Conservation (phyloP, 2,329 filamentous ascomycete genomes). For the Boeremia lycopersici region DNA sequence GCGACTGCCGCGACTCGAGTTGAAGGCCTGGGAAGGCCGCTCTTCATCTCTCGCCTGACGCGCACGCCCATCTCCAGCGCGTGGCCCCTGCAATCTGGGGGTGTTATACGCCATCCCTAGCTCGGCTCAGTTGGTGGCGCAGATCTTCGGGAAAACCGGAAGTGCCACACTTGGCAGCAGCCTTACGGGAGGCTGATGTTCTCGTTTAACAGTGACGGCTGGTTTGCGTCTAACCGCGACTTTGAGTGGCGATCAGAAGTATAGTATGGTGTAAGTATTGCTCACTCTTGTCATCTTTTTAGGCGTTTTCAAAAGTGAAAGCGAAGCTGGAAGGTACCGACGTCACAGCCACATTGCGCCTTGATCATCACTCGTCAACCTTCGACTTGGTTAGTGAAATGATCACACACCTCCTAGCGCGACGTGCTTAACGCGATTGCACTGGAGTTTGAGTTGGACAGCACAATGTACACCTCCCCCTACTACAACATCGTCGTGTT, state of each 20-base stretch:
- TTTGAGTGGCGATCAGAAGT: background rate
- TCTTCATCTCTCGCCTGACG: slow-evolving; percentile 8
- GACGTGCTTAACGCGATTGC: background rate
- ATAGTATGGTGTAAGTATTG: background rate
- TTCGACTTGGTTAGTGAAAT: too few species aligned
- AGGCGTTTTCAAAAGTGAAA: background rate
- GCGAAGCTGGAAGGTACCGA: background rate
- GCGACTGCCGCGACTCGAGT: background rate
- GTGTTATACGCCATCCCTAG: slow-evolving; percentile 7
- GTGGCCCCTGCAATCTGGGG: slow-evolving; percentile 14
- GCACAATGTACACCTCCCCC: background rate
- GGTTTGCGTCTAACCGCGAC: background rate
- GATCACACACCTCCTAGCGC: background rate
- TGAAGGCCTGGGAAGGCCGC: background rate
- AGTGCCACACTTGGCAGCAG: slow-evolving; percentile 9
- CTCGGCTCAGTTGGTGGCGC: slow-evolving; percentile 11
- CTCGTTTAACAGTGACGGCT: background rate
- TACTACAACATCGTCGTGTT: slow-evolving; percentile 18
- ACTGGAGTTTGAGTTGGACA: background rate
- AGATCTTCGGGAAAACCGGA: slow-evolving; percentile 13
- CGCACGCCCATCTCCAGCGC: slow-evolving; percentile 4
- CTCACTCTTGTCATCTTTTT: background rate
- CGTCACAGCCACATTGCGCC: slow-evolving; percentile 2
- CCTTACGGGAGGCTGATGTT: background rate
- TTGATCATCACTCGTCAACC: background rate